These are phyloP conservation scores for Dictyostelium firmibasis DNA, from an alignment of 78 protist species.

Conservation along the genomic window DNA sequence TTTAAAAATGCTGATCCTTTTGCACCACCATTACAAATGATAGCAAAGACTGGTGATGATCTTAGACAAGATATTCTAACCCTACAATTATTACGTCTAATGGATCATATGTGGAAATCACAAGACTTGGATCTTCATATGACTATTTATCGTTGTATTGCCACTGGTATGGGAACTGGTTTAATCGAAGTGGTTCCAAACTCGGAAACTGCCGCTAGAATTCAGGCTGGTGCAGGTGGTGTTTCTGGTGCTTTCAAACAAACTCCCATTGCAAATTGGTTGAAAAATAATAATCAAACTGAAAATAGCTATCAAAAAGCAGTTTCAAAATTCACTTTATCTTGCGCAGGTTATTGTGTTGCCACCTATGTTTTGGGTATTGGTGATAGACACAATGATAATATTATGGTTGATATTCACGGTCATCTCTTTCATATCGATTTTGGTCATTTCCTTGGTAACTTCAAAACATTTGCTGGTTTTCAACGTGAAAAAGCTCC, in stretches of 20 bases:
- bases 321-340: constrained; percentile 82
- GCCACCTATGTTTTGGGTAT: constrained; percentile 98
- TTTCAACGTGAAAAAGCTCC: constrained; percentile 95
- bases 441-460: constrained; percentile 98
- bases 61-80: constrained; percentile 97
- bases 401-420: constrained; percentile 83
- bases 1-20: constrained; percentile 86
- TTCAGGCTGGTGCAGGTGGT: constrained; percentile 89
- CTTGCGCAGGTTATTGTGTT: constrained; percentile 96
- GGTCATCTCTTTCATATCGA: constrained; percentile 97
- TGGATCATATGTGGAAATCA: constrained; percentile 92
- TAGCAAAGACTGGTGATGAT: constrained; percentile 97
- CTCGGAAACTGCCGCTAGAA: constrained; percentile 89
- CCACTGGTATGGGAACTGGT: constrained; percentile 90
- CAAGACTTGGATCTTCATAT: constrained; percentile 89
- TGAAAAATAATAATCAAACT: constrained; percentile 77
- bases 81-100: constrained; percentile 90
- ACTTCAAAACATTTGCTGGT: constrained; percentile 86
- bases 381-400: constrained; percentile 99
- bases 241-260: constrained; percentile 90
- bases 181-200: constrained; percentile 93
- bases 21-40: constrained; percentile 58
- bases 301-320: constrained; percentile 62
- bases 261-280: constrained; percentile 87
- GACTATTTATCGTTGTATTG: constrained; percentile 83